A percentile compares a stretch with the other conserved stretches of the same genome.
These are phyloP conservation scores for Coprinellus aureogranulatus DNA, from an alignment of 768 basidiomycete genomes.

Conservation along the genomic window DNA sequence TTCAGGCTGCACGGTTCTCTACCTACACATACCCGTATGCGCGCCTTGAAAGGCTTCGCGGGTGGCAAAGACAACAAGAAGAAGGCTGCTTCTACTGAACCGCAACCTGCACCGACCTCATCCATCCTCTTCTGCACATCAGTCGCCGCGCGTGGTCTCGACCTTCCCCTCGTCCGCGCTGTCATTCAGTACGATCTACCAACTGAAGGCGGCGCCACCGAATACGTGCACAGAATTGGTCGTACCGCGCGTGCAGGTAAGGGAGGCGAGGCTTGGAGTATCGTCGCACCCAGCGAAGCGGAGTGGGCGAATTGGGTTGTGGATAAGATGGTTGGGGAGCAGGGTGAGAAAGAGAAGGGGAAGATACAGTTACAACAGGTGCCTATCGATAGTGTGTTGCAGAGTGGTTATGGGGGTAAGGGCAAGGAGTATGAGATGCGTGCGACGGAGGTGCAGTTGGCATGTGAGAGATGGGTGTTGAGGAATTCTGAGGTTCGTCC, in stretches of 20 bases:
- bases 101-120: constrained; percentile 23
- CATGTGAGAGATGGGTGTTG: constrained; percentile 93
- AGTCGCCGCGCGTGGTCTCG: constrained; percentile 96
- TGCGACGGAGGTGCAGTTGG: constrained; percentile 93
- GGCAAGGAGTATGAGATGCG: constrained; percentile 78
- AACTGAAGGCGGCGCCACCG: constrained; percentile 93
- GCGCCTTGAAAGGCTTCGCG: constrained; percentile 82
- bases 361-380: constrained; percentile 57
- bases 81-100: constrained; percentile 13
- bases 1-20: constrained; percentile 94
- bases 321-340: constrained; percentile 67
- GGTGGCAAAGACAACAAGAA: constrained; percentile 28
- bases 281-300: constrained; percentile 82
- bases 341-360: constrained; percentile 28
- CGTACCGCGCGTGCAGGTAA: constrained; percentile 95
- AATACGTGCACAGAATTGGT: constrained; percentile 96
- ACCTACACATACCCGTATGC: constrained; percentile 73
- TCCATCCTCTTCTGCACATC: constrained; percentile 91
- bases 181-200: constrained; percentile 97
- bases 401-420: constrained; percentile 82
- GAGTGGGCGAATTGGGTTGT: constrained; percentile 93
- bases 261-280: constrained; percentile 93
- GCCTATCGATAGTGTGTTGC: constrained; percentile 67
- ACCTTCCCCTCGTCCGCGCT: constrained; percentile 89
- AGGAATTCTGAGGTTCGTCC: constrained; percentile 57